Conservation (phyloP, 2,329 filamentous ascomycete species). For the Madurella fahalii region DNA sequence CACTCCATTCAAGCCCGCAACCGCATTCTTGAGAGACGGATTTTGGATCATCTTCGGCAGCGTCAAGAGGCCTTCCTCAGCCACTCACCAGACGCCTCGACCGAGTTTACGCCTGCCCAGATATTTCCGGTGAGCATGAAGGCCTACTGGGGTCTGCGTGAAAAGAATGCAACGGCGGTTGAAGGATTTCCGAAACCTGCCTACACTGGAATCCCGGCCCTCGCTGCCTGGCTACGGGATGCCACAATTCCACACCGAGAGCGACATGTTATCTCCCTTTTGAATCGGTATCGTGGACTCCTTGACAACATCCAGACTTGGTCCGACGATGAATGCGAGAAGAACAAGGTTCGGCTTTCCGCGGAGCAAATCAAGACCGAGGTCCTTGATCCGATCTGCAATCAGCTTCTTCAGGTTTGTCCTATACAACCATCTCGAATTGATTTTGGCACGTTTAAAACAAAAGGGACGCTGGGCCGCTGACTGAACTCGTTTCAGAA, state of each 20-base stretch:
- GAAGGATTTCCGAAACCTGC: background rate
- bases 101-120: background rate
- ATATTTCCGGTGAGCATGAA: background rate
- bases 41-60: background rate
- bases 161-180: background rate
- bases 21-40: background rate
- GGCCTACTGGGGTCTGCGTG: background rate
- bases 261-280: background rate
- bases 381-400: background rate
- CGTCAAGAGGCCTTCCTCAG: background rate
- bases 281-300: background rate
- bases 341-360: background rate
- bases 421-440: background rate
- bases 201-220: constrained; percentile 1
- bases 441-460: too few relatives aligned
- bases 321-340: background rate
- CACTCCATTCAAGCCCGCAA: background rate
- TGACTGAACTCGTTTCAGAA: background rate
- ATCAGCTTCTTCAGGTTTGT: background rate
- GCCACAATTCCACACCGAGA: background rate
- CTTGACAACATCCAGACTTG: background rate
- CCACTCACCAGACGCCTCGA: background rate
- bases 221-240: background rate
- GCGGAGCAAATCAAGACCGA: background rate
- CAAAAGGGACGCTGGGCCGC: too few relatives aligned